These are phyloP conservation scores for Euphorbia pulcherrima DNA, from an alignment of 345 rosid species.

Conservation along the genomic window DNA sequence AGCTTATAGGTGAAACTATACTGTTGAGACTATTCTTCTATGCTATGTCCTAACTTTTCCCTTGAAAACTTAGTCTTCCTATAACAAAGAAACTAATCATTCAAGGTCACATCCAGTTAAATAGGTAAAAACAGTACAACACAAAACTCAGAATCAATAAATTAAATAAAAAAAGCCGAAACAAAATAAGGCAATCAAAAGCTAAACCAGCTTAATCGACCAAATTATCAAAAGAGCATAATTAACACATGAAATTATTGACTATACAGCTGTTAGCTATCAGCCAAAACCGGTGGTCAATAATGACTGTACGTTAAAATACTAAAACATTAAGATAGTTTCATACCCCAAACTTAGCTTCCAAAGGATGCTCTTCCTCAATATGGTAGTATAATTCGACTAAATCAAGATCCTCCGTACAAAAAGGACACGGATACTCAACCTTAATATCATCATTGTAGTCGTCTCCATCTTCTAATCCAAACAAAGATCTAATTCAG, in stretches of 20 bases:
- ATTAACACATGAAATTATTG: neutral
- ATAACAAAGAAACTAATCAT: neutral
- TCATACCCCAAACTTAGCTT: slow-evolving; percentile 22
- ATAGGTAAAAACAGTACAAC: neutral
- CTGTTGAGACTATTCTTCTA: neutral
- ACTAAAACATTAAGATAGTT: neutral
- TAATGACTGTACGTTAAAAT: neutral
- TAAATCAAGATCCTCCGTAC: slow-evolving; percentile 26
- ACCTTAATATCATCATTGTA: slow-evolving; percentile 21
- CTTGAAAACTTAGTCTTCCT: neutral
- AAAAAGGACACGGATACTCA: slow-evolving; percentile 31
- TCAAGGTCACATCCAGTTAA: neutral
- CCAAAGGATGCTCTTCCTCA: slow-evolving; percentile 23
- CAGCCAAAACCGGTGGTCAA: neutral
- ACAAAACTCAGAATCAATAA: neutral
- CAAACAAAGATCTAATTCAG: slow-evolving; percentile 28
- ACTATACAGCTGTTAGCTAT: too few species aligned
- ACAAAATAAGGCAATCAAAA: too few species aligned
- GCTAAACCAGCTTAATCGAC: neutral
- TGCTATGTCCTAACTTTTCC: neutral
- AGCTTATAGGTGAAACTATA: neutral
- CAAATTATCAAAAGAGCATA: neutral
- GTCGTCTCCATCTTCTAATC: slow-evolving; percentile 20
- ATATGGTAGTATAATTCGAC: slow-evolving; percentile 28
- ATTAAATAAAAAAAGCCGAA: neutral